Evolutionary conservation across 2,329 filamentous ascomycete species (phyloP), one percentile per base, ranked within the genome.

Genomic region (Arthroderma sp.): DNA sequence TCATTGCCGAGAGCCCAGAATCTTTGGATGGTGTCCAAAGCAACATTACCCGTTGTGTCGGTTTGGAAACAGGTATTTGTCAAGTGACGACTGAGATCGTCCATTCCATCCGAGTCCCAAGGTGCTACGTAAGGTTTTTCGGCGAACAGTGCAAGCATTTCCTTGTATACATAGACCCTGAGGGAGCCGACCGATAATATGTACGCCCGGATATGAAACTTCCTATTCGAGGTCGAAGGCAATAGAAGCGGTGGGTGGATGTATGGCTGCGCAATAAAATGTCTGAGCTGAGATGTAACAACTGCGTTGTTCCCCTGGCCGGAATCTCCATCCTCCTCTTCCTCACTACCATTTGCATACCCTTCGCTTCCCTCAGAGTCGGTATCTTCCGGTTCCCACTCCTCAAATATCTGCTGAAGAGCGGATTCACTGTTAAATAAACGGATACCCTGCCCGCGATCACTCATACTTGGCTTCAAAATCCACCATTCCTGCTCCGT

Each of bases 261-360:
- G 64, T 98, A 98, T 1, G 86, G 85, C 63, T 98, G 91, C 4
- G 83, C 88, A 56, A 96, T 80, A 67, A 98, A 98, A 67, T 98
- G 89, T 47, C 91, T 83, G 41, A 98, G 80, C 59, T 95, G 87
- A 0, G 85, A 91, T 3, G 89, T 85, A 45, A 85, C 82, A 52
- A 95, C 83, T 7, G 49, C 61, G 3, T 60, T 60, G 10, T 58
- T 61, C n/a, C 56, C 59, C 22, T 54, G 55, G 38, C 44, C 36
- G 29, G 44, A 31, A 47, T 46, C 44, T 41, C 53, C 41, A 4
- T 58, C 56, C 4, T 53, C 53, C 3, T 57, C 55, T 4, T 52
- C 48, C 3, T 50, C 56, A 5, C 62, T 59, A 1, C 62, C 61
- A 0, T 65, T 61, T 0, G 66, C 64, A 0, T 73, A 72, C 0